Conservation (phyloP, 2,329 filamentous ascomycete genomes). For the Didymella pomorum region DNA sequence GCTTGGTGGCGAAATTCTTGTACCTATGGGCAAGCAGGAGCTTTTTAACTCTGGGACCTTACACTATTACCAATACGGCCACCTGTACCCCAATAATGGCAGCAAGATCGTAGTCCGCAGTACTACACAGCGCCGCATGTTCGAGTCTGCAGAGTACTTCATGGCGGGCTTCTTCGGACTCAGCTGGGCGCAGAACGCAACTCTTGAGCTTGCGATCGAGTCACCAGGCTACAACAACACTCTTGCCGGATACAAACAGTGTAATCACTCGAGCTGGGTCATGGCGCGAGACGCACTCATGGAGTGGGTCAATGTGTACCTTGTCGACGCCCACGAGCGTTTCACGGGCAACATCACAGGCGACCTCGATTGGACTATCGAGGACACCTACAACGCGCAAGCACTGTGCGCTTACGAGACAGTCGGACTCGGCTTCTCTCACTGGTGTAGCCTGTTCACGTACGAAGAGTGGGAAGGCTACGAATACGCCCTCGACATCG, state of each 20-base stretch:
- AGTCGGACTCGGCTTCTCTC: conserved; percentile 76
- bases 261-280: conserved; percentile 65
- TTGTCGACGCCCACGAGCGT: conserved; percentile 69
- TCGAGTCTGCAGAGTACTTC: conserved; percentile 79
- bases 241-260: conserved; percentile 71
- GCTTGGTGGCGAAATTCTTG: conserved; percentile 75
- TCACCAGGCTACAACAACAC: conserved; percentile 71
- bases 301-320: conserved; percentile 71
- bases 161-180: conserved; percentile 81
- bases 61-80: conserved; percentile 76
- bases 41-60: conserved; percentile 74
- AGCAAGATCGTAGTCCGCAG: conserved; percentile 77
- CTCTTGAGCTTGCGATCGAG: conserved; percentile 76
- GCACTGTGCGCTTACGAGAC: conserved; percentile 80
- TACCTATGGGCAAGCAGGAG: conserved; percentile 76
- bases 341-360: conserved; percentile 62
- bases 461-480: conserved; percentile 77
- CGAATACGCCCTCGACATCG: conserved; percentile 74
- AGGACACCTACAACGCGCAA: conserved; percentile 67
- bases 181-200: conserved; percentile 75
- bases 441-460: conserved; percentile 77
- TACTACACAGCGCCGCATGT: conserved; percentile 79
- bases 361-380: conserved; percentile 46
- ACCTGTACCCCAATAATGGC: conserved; percentile 71
- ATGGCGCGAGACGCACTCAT: conserved; percentile 60